Percentiles rank a stretch among this genome's conserved stretches.
phyloP scores from a whole-genome alignment of 1,284 basidiomycete species.

The Austroboletus novae-zelandiae region DNA sequence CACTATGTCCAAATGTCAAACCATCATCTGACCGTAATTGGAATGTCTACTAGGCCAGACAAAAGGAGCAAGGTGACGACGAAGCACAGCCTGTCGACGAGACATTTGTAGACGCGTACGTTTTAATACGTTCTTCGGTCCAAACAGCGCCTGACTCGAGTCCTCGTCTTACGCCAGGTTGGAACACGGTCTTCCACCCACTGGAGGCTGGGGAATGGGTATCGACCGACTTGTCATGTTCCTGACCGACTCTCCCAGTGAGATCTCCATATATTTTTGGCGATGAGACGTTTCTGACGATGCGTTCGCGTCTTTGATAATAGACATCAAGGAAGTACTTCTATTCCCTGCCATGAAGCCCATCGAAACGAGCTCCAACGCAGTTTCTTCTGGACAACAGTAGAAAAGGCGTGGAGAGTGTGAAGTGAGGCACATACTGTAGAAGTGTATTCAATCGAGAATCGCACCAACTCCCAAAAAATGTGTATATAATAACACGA shows the following conservation, averaged over 20 bases:
- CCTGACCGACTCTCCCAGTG: slow-evolving; percentile 88
- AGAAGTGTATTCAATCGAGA: no score
- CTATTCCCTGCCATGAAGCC: slow-evolving; percentile 93
- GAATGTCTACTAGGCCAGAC: slow-evolving; percentile 52
- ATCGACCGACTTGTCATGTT: slow-evolving; percentile 97
- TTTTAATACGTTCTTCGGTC: slow-evolving; percentile 12
- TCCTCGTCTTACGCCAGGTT: slow-evolving; percentile 49
- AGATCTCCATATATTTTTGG: slow-evolving; percentile 31
- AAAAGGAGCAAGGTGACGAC: slow-evolving; percentile 97
- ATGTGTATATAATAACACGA: no score
- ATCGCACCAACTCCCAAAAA: no score
- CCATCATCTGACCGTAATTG: no score
- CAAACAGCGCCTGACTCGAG: not conserved
- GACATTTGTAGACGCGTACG: slow-evolving; percentile 88
- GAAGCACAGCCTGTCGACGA: slow-evolving; percentile 98
- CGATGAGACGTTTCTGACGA: slow-evolving; percentile 18
- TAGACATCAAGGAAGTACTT: slow-evolving; percentile 89
- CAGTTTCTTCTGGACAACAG: slow-evolving; percentile 18
- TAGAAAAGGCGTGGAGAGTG: not conserved
- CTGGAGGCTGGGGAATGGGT: slow-evolving; percentile 95
- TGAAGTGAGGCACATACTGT: no score
- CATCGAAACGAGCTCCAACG: slow-evolving; percentile 42
- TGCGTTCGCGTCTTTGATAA: slow-evolving; percentile 2
- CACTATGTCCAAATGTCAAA: not conserved
- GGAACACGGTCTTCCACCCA: slow-evolving; percentile 96